Base-by-base conservation (phyloP, 768 basidiomycete genomes). In the Lactifluus piperatus region DNA sequence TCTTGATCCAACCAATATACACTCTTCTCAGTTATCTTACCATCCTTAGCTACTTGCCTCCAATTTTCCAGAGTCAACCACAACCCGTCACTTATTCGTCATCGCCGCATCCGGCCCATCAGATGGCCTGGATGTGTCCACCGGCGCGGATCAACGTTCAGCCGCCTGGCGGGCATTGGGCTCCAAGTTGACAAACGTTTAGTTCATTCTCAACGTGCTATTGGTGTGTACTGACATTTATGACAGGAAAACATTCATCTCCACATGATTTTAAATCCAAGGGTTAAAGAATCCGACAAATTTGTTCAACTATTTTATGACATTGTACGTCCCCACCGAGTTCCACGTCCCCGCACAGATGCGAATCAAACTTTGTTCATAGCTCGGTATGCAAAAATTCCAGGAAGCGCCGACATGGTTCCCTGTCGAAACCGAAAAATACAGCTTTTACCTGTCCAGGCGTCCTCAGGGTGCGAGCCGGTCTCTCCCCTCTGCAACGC, bases 221-320 rank as follows among this genome's bases (percentile, higher is more conserved):
- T 20, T 49, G 39, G 47, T 30, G 41, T 57, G 41, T 60, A 36
- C 44, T 55, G 20, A 60, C 32, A n/a, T 60, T 39, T 49, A 50
- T 41, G 53, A 54, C 50, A 60, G 58, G 62, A 52, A 54, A 63
- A 57, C 54, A 63, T 65, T 47, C 62, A 63, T 39, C 57, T 65
- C 22, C 64, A 65, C 50, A 65, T 65, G 64, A 63, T 65, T 51
- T 43, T 65, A 46, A 65, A 64, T 20, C 57, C 64, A 16, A 47
- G 24, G 37, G 32, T 45, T 9, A 14, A 48, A 27, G 57, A 63
- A 29, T 52, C 44, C 16, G 51, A 18, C 26, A 44, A 54, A 11
- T 63, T 65, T 39, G 30, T 22, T 24, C 41, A 50, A 13, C 32
- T 65, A 36, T 64, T 63, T 54, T 54, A 63, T 51, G 47, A 65